Evolutionary conservation across 179 eudicot genomes (phyloP), one percentile per base, ranked within the genome.

Genomic region (Beta corolliflora): DNA sequence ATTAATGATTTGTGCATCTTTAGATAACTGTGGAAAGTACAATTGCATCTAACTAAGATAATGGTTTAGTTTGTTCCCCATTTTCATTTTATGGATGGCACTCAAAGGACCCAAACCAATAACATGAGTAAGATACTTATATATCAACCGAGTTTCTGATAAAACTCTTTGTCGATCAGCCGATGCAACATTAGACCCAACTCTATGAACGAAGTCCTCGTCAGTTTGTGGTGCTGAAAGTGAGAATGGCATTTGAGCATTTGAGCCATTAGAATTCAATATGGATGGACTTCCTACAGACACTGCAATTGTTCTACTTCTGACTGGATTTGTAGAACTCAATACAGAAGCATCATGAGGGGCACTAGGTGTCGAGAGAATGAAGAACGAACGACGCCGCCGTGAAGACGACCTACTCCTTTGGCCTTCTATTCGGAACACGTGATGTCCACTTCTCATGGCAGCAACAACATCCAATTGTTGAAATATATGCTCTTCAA

Each of bases 401-500:
- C 77, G 89, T 78, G 88, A 65, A 14, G 90, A 84, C 41, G 93
- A 85, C 77, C 89, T 70, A 36, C 79, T 78, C 69, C 91, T 81
- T 46, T 81, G 87, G 71, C 86, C 88, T 58, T 87, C 94, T 77
- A 90, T 88, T 68, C 86, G 77, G 23, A 86, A 83, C 78, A 83
- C 67, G 66, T 83, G 88, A 66, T 85, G 89, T 60, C 89, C 83
- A 84, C 93, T 87, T 76, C 98, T 88, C 90, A 87, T 86, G 8
- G 92, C 89, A 71, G 92, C 89, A 4, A 92, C 91, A 46, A 92
- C 93, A 69, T 92, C 92, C 83, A 93, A 84, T 72, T 91, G 97
- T 78, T 91, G 94, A 79, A 91, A 81, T 78, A 93, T 92, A 60
- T 90, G 93, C 81, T 91, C 97, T 80, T 92, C 97, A 41, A 91